phyloP scores from a whole-genome alignment of 2,329 filamentous ascomycete genomes.

The Bipolaris zeicola region DNA sequence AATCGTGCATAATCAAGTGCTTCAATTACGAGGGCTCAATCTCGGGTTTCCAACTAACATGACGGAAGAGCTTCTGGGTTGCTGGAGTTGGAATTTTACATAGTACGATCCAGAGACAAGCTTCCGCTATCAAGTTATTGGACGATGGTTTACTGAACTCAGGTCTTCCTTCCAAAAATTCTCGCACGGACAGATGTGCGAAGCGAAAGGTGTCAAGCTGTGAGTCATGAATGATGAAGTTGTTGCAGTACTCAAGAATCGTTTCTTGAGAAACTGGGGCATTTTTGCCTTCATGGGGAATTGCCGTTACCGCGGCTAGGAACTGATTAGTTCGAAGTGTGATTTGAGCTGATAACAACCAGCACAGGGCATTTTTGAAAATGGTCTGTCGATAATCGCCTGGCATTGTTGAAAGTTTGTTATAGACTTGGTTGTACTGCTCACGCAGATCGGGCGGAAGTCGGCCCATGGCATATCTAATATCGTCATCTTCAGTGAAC shows the following conservation, averaged over 20 bases:
- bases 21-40: background rate
- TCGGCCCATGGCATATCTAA: constrained; percentile 8
- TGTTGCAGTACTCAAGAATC: constrained; percentile 26
- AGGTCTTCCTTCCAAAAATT: constrained; percentile 30
- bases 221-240: constrained; percentile 36
- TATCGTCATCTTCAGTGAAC: constrained; percentile 24
- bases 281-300: background rate
- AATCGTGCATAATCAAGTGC: background rate
- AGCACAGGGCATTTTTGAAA: background rate
- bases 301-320: background rate
- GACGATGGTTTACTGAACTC: constrained; percentile 3
- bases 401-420: background rate
- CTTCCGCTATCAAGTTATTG: background rate
- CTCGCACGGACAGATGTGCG: constrained; percentile 40
- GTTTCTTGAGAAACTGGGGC: background rate
- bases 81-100: too few relatives aligned
- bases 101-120: background rate
- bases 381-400: background rate
- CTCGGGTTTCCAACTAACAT: background rate
- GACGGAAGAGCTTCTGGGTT: background rate
- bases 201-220: constrained; percentile 35
- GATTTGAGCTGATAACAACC: background rate
- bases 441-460: background rate
- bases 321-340: constrained; percentile 1
- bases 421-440: background rate